These are phyloP conservation scores for Periconia sp. DNA, from an alignment of 2,329 filamentous ascomycete genomes.

Conservation along the genomic window DNA sequence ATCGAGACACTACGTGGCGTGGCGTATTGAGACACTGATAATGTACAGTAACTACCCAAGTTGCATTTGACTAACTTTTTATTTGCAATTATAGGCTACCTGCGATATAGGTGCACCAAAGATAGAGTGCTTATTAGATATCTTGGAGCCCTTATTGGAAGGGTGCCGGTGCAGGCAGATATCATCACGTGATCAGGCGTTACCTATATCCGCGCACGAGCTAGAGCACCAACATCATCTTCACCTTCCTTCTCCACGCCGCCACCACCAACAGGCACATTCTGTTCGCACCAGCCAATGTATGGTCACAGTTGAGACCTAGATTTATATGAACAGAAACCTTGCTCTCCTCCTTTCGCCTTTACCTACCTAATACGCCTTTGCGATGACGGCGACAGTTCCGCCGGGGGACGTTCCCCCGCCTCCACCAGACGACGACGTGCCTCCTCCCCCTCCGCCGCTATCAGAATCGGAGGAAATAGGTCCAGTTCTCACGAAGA, in stretches of 20 bases:
- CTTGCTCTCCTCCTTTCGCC: no score
- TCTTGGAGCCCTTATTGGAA: neutral
- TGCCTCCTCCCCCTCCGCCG: slow-evolving; percentile 17
- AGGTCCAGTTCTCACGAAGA: slow-evolving; percentile 45
- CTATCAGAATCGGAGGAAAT: slow-evolving; percentile 28
- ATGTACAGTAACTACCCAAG: no score
- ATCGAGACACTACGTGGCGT: no score
- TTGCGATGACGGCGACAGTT: slow-evolving; percentile 1
- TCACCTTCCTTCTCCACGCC: neutral
- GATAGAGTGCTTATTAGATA: no score
- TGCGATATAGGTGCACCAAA: no score
- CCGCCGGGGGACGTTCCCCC: slow-evolving; percentile 11
- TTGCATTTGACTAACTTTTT: no score
- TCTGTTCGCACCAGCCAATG: neutral
- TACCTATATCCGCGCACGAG: no score
- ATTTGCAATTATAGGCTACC: no score
- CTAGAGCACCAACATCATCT: slow-evolving; percentile 2
- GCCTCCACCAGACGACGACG: slow-evolving; percentile 40
- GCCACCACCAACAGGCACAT: neutral
- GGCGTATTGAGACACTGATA: no score
- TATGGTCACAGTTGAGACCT: no score
- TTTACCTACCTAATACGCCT: neutral
- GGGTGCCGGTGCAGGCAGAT: neutral
- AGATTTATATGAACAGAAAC: no score
- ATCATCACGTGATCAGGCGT: slow-evolving; percentile 2